Evolutionary conservation across 306 rosid species (phyloP), one percentile per base, ranked within the genome.

Genomic region (Trichosanthes truncata): DNA sequence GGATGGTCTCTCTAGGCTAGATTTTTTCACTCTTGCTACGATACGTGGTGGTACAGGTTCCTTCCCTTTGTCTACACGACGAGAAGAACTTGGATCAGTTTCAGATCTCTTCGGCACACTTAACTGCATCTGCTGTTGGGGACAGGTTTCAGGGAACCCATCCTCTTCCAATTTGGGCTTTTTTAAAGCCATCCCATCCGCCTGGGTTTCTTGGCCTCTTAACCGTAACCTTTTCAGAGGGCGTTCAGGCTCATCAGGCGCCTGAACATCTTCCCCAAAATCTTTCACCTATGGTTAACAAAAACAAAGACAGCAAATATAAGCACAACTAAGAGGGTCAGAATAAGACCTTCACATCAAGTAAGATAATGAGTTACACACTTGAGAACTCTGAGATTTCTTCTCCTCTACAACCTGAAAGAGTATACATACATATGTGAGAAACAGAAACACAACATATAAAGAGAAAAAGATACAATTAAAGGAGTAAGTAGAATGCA

Each of bases 211-310:
- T 31, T 83, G 91, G 61, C 90, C 88, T 86, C 91, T 84, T 59
- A 84, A 80, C 7, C 97, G 91, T 77, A 91, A 79, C 92, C 97
- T 88, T 88, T 95, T 95, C 74, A 93, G 78, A 35, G 99, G 97
- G 51, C 92, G 93, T 66, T 80, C 81, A 5, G 84, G 79, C 83
- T 89, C 87, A 23, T 85, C 89, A 0, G 51, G 87, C 43, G 35
- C 36, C 43, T 63, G 85, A 55, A 80, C 80, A 38, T 79, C 88
- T 86, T 88, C 95, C 52, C 81, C 88, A 66, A 82, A 14, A 57
- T 78, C 86, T 13, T 75, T 82, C 21, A 43, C 91, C 91, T 84
- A 79, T 25, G 80, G 76, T 40, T 83, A 67, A 83, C 56, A 56
- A 80, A 83, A 56, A 41, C 62, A 81, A 76, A 38, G 76, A 84